A percentile compares a stretch with the other conserved stretches of the same genome.
Conservation (phyloP, 2,329 filamentous ascomycete species). For the Cercospora sp. region DNA sequence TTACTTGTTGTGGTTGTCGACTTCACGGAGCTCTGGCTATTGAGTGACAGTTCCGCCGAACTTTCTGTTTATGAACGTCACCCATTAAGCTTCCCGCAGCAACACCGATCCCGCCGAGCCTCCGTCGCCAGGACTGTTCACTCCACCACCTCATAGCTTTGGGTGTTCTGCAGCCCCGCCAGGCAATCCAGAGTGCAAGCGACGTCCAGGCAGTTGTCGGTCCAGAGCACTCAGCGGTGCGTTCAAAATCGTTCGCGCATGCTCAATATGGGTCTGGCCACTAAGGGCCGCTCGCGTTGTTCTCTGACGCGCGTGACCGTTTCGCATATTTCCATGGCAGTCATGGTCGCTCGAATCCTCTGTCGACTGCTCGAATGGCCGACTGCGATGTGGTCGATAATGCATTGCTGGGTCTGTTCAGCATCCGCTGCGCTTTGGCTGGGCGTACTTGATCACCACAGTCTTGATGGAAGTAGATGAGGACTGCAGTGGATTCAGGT, state of each 20-base stretch:
- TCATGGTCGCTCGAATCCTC: background rate
- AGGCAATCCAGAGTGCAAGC: background rate
- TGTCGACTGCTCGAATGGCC: background rate
- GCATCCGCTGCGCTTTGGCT: background rate
- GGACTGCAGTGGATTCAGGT: background rate
- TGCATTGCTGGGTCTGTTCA: background rate
- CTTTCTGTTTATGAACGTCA: background rate
- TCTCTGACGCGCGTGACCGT: background rate
- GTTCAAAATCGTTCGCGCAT: background rate
- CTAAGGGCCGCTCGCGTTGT: background rate
- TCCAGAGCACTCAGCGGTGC: background rate
- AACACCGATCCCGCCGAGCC: constrained; percentile 7
- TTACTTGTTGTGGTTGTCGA: background rate
- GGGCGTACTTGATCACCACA: background rate
- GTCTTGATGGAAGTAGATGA: background rate
- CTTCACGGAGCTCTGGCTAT: constrained; percentile 1
- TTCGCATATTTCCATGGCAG: too few species aligned
- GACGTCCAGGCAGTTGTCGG: background rate
- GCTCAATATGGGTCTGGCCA: background rate
- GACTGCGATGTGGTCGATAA: background rate
- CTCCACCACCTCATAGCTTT: background rate
- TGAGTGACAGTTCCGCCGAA: background rate
- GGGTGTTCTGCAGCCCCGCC: background rate
- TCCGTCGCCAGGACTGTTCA: background rate
- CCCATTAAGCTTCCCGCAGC: constrained; percentile 4